Percentiles rank a stretch among this genome's conserved stretches.
phyloP scores from a whole-genome alignment of 2,329 filamentous ascomycete species.

The Passalora sequoiae region DNA sequence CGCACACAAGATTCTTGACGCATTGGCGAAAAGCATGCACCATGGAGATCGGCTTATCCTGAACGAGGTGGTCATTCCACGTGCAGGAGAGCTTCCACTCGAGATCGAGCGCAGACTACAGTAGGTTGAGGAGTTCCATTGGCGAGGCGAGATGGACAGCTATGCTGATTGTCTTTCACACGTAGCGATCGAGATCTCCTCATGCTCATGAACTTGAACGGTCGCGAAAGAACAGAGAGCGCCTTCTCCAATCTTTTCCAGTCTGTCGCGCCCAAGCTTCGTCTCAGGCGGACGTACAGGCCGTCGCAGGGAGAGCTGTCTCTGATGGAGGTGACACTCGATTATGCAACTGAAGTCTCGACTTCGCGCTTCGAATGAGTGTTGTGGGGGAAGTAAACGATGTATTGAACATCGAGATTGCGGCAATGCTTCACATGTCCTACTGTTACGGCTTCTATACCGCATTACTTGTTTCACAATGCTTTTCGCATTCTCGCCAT shows the following conservation, averaged over 20 bases:
- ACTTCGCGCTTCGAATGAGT: too few species aligned
- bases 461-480: too few species aligned
- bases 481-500: too few species aligned
- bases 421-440: too few species aligned
- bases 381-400: too few species aligned
- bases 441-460: too few species aligned
- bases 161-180: neutral
- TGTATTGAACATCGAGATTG: too few species aligned
- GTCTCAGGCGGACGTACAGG: constrained; percentile 11
- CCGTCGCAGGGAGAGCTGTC: constrained; percentile 21
- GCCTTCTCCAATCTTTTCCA: constrained; percentile 19
- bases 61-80: constrained; percentile 23
- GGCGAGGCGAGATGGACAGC: neutral
- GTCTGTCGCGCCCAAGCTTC: constrained; percentile 18
- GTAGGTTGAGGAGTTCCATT: constrained; percentile 11
- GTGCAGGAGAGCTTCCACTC: constrained; percentile 15
- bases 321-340: constrained; percentile 20
- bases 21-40: constrained; percentile 14
- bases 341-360: too few species aligned
- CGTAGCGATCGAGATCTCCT: constrained; percentile 21
- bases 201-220: constrained; percentile 26
- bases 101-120: constrained; percentile 21
- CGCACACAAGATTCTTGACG: constrained; percentile 19
- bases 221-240: constrained; percentile 19
- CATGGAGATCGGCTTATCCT: constrained; percentile 20